phyloP scores from a whole-genome alignment of 176 grass and related monocot species.

The Microstegium vimineum region DNA sequence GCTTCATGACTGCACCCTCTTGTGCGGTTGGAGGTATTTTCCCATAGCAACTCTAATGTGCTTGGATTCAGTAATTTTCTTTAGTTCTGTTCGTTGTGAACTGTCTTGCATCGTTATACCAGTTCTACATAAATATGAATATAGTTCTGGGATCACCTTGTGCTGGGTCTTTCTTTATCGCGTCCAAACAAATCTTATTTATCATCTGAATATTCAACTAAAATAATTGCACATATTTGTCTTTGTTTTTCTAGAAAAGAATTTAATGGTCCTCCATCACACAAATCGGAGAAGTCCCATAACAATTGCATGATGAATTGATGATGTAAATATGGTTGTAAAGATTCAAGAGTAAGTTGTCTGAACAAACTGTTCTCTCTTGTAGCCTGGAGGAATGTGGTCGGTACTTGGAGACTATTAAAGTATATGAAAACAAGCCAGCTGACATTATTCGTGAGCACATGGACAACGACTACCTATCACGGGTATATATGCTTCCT shows the following conservation, averaged over 20 bases:
- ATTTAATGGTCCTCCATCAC: not conserved
- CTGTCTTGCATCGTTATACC: not conserved
- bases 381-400: constrained; percentile 94
- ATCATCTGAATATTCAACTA: not conserved
- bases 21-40: constrained; percentile 89
- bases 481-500: constrained; percentile 55
- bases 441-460: constrained; percentile 85
- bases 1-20: constrained; percentile 93
- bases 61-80: constrained; percentile 16
- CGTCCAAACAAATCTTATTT: constrained; percentile 3
- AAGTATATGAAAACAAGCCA: constrained; percentile 97
- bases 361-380: constrained; percentile 18
- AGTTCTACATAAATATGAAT: constrained; percentile 4
- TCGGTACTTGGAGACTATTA: constrained; percentile 95
- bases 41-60: constrained; percentile 4
- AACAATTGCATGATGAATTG: not conserved
- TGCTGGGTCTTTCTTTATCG: not conserved
- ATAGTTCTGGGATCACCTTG: not conserved
- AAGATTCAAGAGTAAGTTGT: constrained; percentile 3
- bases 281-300: not conserved
- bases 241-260: not conserved
- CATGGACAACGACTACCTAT: constrained; percentile 83
- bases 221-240: not conserved
- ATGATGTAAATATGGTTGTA: not conserved
- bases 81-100: not conserved